phyloP scores from a whole-genome alignment of 2,329 filamentous ascomycete genomes.

The Xylariaceae sp. region DNA sequence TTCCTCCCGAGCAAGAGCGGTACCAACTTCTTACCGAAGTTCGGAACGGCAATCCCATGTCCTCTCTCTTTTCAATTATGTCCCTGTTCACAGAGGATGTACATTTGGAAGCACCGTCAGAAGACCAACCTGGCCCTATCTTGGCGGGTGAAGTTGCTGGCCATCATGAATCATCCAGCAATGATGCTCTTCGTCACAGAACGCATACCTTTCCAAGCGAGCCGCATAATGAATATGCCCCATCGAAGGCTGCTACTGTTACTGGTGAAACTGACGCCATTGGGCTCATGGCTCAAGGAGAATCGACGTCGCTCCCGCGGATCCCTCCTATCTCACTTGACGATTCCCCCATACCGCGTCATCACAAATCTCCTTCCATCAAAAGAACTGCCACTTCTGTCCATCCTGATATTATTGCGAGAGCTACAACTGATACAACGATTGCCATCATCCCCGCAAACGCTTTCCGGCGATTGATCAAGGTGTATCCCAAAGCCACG shows the following conservation, averaged over 20 bases:
- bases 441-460: conserved; percentile 97
- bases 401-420: conserved; percentile 94
- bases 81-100: conserved; percentile 96
- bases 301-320: conserved; percentile 42
- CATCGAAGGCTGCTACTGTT: conserved; percentile 16
- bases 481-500: conserved; percentile 92
- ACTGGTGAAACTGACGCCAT: conserved; percentile 29
- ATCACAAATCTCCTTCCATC: conserved; percentile 36
- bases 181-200: conserved; percentile 17
- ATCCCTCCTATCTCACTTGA: conserved; percentile 76
- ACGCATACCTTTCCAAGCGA: conserved; percentile 15
- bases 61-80: conserved; percentile 93
- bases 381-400: conserved; percentile 64
- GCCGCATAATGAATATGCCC: conserved; percentile 27
- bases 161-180: conserved; percentile 27
- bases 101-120: conserved; percentile 67
- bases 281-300: conserved; percentile 27
- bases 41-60: conserved; percentile 97
- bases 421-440: conserved; percentile 92
- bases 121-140: conserved; percentile 41
- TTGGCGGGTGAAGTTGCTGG: conserved; percentile 28
- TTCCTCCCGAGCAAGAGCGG: conserved; percentile 64
- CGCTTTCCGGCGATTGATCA: conserved; percentile 85
- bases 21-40: conserved; percentile 97
- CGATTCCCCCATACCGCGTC: conserved; percentile 30